Evolutionary conservation across 2,329 filamentous ascomycete genomes (phyloP), one percentile per base, ranked within the genome.

Genomic region (Fusarium devonianum): DNA sequence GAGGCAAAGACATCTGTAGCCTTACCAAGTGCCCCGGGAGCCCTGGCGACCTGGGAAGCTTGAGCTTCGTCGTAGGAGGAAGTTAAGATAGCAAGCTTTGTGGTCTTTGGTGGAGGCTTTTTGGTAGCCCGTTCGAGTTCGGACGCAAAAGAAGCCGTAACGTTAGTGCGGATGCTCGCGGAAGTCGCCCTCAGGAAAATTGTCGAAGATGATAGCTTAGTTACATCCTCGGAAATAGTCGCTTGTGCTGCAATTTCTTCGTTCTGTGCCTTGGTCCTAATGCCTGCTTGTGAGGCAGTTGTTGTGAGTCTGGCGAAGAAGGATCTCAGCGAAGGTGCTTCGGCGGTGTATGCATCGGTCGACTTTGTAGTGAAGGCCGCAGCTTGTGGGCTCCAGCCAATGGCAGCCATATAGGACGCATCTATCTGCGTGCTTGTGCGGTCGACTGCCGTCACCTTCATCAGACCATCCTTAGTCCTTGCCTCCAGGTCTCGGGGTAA

Each of bases 91-190:
- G 93, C 88, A 18, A 99, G 82, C 40, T 86, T 90, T 0, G 94
- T 95, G 9, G 82, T 82, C 68, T 91, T 96, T 1, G 94, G 94
- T 1, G 95, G 94, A 3, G 92, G 90, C 67, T 99, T 99, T 74
- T 97, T 97, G 1, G 95, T 99, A 12, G 95, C 94, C 53, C 95
- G 85, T 73, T 97, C 92, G 9, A 99, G 82, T 69, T 99, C 95
- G 2, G 86, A 81, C 3, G 91, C 86, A 63, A 97, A 91, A 28
- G 79, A 83, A 21, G 82, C 75, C 14, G 83, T 78, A 1, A 97
- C 86, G 35, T 83, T 89, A 1, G 92, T 96, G 62, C 85, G 82
- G 22, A 97, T 86, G 34, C 84, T 83, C 21, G 93, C 92, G 7
- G 92, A 92, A 35, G 89, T 96, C 14, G 96, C 89, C 37, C 92